These are phyloP conservation scores for Hypoxylon lienhwacheense DNA, from an alignment of 495 filamentous ascomycete genomes.

Conservation along the genomic window DNA sequence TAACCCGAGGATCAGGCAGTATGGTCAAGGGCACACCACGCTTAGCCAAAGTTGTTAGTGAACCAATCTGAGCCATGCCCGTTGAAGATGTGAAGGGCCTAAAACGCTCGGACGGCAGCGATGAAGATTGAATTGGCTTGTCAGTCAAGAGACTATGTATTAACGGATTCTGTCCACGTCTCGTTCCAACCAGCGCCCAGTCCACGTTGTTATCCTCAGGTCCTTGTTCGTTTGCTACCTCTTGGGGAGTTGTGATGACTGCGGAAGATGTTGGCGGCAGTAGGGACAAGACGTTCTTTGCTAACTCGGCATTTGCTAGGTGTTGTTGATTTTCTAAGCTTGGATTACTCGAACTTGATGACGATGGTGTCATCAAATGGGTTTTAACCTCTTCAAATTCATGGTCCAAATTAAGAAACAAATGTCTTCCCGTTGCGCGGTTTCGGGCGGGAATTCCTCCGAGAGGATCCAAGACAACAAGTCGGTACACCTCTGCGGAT, in stretches of 20 bases:
- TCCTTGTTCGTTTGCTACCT: constrained; percentile 63
- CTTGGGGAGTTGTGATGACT: constrained; percentile 80
- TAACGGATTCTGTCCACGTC: constrained; percentile 81
- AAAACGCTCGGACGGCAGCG: constrained; percentile 70
- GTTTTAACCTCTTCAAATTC: constrained; percentile 70
- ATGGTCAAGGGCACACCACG: constrained; percentile 86
- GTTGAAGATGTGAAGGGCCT: constrained; percentile 38
- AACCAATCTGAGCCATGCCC: constrained; percentile 44
- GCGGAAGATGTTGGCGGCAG: constrained; percentile 86
- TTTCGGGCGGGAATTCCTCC: constrained; percentile 80
- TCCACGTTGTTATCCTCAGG: constrained; percentile 48
- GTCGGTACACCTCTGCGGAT: constrained; percentile 69
- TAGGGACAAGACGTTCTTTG: constrained; percentile 66
- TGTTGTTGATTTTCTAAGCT: constrained; percentile 46
- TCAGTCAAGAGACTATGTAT: constrained; percentile 98
- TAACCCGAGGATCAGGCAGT: constrained; percentile 65
- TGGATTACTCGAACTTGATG: constrained; percentile 2
- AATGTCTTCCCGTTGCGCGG: constrained; percentile 68
- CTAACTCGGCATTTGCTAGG: constrained; percentile 71
- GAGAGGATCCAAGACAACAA: constrained; percentile 86
- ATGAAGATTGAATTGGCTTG: constrained; percentile 88
- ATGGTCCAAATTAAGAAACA: constrained; percentile 95
- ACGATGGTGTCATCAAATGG: constrained; percentile 50
- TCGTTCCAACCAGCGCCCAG: constrained; percentile 58
- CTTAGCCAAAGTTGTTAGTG: constrained; percentile 80